A percentile compares a stretch with the other conserved stretches of the same genome.
Conservation (phyloP, 2,329 filamentous ascomycete genomes). For the Colletotrichum liriopes region DNA sequence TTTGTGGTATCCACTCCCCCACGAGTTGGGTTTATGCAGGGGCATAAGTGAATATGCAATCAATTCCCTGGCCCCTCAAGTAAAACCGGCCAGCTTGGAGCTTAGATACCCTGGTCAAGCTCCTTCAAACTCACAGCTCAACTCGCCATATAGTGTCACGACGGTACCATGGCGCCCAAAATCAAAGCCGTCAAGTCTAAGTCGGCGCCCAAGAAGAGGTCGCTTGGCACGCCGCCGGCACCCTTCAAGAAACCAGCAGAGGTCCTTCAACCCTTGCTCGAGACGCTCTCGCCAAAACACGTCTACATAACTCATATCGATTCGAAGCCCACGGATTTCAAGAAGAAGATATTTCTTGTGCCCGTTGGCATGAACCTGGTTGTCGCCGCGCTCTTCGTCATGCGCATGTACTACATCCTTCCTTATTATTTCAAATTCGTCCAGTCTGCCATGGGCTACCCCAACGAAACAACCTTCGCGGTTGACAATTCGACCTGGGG, state of each 20-base stretch:
- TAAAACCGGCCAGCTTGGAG: slow-evolving; percentile 24
- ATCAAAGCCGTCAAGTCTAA: slow-evolving; percentile 49
- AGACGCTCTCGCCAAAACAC: slow-evolving; percentile 75
- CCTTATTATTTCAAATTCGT: slow-evolving; percentile 82
- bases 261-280: slow-evolving; percentile 76
- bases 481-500: slow-evolving; percentile 69
- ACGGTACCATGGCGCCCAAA: slow-evolving; percentile 50
- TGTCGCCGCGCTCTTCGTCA: slow-evolving; percentile 75
- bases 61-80: slow-evolving; percentile 19
- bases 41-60: slow-evolving; percentile 18
- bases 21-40: slow-evolving; percentile 16
- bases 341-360: slow-evolving; percentile 86
- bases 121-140: slow-evolving; percentile 9
- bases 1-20: background rate
- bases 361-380: slow-evolving; percentile 82
- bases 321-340: slow-evolving; percentile 77
- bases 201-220: slow-evolving; percentile 50
- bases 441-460: slow-evolving; percentile 74
- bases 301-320: slow-evolving; percentile 92
- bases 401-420: slow-evolving; percentile 77
- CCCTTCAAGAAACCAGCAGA: slow-evolving; percentile 80
- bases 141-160: slow-evolving; percentile 12
- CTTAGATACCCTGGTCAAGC: slow-evolving; percentile 10
- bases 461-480: slow-evolving; percentile 78
- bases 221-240: slow-evolving; percentile 62